Base-by-base conservation (phyloP, 164 flowering plant genomes). In the Macadamia integrifolia region DNA sequence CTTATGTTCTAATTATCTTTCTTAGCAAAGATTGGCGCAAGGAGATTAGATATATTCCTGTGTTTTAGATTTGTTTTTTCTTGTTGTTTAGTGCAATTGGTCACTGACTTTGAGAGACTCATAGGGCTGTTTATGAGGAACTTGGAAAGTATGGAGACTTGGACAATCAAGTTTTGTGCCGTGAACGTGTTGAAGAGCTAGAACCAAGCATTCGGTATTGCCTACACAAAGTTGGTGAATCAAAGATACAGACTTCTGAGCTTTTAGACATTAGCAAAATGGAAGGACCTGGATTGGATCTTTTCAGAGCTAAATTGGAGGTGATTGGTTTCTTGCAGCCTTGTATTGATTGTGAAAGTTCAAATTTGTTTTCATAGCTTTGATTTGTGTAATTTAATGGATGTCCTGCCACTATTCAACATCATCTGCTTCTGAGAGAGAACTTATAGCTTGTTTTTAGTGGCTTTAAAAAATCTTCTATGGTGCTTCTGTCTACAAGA, bases 201-300 rank as follows among this genome's bases (percentile, higher is more conserved):
- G 97, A 89, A 76, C 98, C 97, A 18, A 93, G 92, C 74, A 88
- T 93, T 10, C 79, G 87, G 6, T 91, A 90, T 70, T 91, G 98
- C 81, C 77, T 83, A 40, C 93, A 91, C 77, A 91, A 93, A 80
- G 85, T 92, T 77, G 96, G 98, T 29, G 84, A 83, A 79, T 86
- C 96, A 71, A 91, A 90, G 69, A 59, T 91, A 66, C 86, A 84
- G 75, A 74, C 94, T 67, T 88, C 94, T 69, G 97, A 90, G 71
- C 90, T 91, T 58, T 67, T 87, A 69, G 86, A 87, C 17, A 86
- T 90, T 64, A 93, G 96, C 62, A 87, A 93, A 78, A 88, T 90
- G 93, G 97, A 93, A 85, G 97, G 96, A 61, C 98, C 97, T 75
- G 91, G 94, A 9, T 75, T 87, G 64, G 98, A 91, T 74, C 93